Conservation (phyloP, 257 asterid genomes). For the Vinca minor region DNA sequence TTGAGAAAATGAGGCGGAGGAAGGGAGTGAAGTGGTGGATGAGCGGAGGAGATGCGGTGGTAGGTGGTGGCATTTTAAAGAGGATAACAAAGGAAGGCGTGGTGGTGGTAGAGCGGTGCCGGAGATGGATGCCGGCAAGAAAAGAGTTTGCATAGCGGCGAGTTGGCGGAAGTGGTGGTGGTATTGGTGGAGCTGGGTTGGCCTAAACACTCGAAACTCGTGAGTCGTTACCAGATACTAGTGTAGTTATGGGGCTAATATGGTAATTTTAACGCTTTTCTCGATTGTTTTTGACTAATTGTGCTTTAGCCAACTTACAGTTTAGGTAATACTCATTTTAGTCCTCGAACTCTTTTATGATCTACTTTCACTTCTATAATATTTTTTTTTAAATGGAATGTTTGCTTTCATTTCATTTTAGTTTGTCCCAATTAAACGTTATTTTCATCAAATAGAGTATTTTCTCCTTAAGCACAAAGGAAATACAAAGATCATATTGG, state of each 20-base stretch:
- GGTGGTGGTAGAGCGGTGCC: slow-evolving; percentile 38
- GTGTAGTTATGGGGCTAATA: neutral
- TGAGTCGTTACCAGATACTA: neutral
- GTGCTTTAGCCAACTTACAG: too few species aligned
- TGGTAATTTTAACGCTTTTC: neutral
- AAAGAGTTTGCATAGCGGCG: slow-evolving; percentile 81
- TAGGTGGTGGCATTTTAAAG: slow-evolving; percentile 13
- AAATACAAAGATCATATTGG: too few species aligned
- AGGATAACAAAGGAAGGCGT: slow-evolving; percentile 14
- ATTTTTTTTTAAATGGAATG: too few species aligned
- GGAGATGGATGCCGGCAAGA: slow-evolving; percentile 67
- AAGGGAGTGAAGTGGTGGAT: slow-evolving; percentile 15
- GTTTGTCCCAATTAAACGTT: too few species aligned
- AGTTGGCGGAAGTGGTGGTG: neutral
- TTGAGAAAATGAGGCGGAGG: slow-evolving; percentile 17
- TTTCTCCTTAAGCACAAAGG: too few species aligned
- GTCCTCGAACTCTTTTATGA: neutral
- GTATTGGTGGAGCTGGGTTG: neutral
- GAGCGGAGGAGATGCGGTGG: slow-evolving; percentile 17
- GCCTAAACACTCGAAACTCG: too few species aligned
- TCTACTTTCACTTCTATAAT: too few species aligned
- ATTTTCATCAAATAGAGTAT: too few species aligned
- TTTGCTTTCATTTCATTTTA: too few species aligned
- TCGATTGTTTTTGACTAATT: too few species aligned
- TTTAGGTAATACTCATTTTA: too few species aligned